phyloP scores from a whole-genome alignment of 768 basidiomycete genomes.

The Boletus fagicola region DNA sequence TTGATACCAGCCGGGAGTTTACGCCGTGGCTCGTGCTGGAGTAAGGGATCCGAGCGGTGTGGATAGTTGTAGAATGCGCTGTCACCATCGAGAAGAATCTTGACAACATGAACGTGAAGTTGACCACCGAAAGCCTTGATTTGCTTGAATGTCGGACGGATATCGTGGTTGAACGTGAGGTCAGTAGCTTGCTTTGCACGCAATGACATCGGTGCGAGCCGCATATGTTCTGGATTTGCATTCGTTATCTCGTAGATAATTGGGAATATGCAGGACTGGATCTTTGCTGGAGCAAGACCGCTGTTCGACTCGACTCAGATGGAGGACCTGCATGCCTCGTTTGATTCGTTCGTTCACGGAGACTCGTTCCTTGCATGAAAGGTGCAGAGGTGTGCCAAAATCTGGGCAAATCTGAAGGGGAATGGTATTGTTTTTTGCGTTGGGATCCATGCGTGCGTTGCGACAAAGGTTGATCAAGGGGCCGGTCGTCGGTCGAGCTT shows the following conservation, averaged over 20 bases:
- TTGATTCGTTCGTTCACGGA: too few relatives aligned
- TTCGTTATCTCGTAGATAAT: background rate
- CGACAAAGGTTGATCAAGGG: background rate
- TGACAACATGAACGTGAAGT: background rate
- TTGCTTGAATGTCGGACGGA: background rate
- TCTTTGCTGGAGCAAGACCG: too few relatives aligned
- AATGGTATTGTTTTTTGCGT: too few relatives aligned
- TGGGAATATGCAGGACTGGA: too few relatives aligned
- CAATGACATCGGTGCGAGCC: background rate
- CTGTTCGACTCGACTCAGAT: too few relatives aligned
- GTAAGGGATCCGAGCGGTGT: background rate
- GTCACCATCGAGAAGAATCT: background rate
- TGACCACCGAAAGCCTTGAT: background rate
- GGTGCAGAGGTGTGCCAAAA: too few relatives aligned
- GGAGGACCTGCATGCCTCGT: too few relatives aligned
- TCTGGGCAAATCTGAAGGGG: too few relatives aligned
- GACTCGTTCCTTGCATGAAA: too few relatives aligned
- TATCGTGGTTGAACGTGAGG: background rate
- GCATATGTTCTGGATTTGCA: background rate
- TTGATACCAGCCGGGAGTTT: background rate
- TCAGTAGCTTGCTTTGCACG: background rate
- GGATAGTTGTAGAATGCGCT: background rate
- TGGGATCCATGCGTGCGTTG: too few relatives aligned
- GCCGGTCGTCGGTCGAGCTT: too few relatives aligned
- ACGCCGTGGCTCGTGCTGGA: background rate